phyloP scores from a whole-genome alignment of 1,284 basidiomycete species.

The Heterobasidion irregulare region DNA sequence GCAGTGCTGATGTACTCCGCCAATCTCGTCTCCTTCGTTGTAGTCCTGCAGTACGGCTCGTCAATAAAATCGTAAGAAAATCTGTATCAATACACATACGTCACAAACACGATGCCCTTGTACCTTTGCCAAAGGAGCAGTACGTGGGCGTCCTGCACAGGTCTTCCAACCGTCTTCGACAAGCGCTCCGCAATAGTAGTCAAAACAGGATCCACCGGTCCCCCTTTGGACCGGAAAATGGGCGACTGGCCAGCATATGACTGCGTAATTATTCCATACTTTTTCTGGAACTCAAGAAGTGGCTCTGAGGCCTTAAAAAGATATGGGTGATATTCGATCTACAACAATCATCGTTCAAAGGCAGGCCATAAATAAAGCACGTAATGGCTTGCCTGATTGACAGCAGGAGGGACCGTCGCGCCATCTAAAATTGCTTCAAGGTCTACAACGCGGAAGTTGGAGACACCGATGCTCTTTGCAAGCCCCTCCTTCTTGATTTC shows the following conservation, averaged over 20 bases:
- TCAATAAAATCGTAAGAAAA: neutral
- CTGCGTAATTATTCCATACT: conserved; percentile 58
- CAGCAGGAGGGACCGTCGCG: conserved; percentile 55
- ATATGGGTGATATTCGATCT: conserved; percentile 83
- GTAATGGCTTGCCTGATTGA: conserved; percentile 61
- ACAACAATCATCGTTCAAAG: neutral
- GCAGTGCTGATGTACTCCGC: conserved; percentile 55
- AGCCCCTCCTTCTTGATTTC: conserved; percentile 58
- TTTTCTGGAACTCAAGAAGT: conserved; percentile 44
- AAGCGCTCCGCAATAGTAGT: conserved; percentile 20
- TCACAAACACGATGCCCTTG: conserved; percentile 36
- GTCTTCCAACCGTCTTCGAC: conserved; percentile 17
- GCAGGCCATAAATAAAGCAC: neutral
- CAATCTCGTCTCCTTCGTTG: conserved; percentile 61
- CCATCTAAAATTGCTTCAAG: conserved; percentile 53
- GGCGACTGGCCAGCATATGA: conserved; percentile 63
- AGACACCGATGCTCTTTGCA: conserved; percentile 76
- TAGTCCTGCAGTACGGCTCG: conserved; percentile 37
- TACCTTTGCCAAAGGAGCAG: conserved; percentile 26
- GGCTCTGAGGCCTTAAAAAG: conserved; percentile 50
- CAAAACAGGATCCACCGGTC: conserved; percentile 39
- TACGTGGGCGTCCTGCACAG: conserved; percentile 23
- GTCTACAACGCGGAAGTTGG: conserved; percentile 69
- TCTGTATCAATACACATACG: conserved; percentile 35
- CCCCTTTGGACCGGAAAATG: conserved; percentile 47